phyloP scores from a whole-genome alignment of 352 stramenopile species.

The Hyaloperonospora arabidopsidis region DNA sequence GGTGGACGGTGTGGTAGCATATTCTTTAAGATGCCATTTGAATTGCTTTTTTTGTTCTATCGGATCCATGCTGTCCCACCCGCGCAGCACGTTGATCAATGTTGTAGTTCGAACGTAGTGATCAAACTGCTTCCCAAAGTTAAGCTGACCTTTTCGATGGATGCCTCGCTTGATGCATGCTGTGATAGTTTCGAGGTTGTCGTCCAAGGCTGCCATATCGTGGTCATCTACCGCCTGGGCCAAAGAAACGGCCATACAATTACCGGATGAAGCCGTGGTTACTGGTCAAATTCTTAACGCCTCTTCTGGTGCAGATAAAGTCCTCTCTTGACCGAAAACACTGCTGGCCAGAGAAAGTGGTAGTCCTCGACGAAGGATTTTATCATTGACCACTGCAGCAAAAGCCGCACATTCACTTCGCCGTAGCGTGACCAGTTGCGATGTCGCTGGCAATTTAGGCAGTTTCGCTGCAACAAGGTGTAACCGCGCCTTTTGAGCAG shows the following conservation, averaged over 20 bases:
- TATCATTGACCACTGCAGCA: too few species aligned
- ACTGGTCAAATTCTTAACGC: not conserved
- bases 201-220: not conserved
- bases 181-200: not conserved
- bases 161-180: not conserved
- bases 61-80: not conserved
- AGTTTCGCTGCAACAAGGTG: too few species aligned
- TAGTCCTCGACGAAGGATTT: not conserved
- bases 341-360: not conserved
- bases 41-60: not conserved
- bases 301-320: not conserved
- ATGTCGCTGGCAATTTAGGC: too few species aligned
- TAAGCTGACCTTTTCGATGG: not conserved
- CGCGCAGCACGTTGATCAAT: not conserved
- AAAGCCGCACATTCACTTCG: too few species aligned
- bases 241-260: not conserved
- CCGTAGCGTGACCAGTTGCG: too few species aligned
- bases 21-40: slow-evolving; percentile 8
- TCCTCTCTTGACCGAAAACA: not conserved
- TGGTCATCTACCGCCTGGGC: not conserved
- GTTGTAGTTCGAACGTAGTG: not conserved
- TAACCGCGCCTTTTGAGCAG: too few species aligned
- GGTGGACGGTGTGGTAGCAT: too few species aligned
- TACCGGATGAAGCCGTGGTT: not conserved
- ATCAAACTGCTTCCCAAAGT: not conserved